Percentiles rank a stretch among this genome's conserved stretches.
These are phyloP conservation scores for Acanthamoeba lenticulata DNA, from an alignment of 208 protist species.

Conservation along the genomic window DNA sequence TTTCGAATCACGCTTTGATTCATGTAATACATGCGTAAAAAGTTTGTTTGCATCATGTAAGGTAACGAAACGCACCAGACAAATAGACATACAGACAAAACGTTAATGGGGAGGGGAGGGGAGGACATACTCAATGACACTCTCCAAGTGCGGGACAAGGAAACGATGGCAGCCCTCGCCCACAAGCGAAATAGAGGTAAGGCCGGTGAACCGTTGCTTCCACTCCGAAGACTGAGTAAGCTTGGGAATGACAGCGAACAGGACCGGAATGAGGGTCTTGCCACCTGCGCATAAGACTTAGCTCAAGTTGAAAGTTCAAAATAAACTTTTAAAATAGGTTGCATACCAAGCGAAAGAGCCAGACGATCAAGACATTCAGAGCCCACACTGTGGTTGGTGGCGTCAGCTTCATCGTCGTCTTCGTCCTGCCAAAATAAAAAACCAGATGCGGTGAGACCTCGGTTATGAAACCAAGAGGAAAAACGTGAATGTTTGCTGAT, in stretches of 20 bases:
- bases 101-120: background rate
- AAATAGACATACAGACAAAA: background rate
- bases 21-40: conserved; percentile 37
- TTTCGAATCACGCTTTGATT: background rate
- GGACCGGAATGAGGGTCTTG: conserved; percentile 82
- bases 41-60: background rate
- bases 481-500: background rate
- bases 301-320: background rate
- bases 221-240: conserved; percentile 79
- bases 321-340: background rate
- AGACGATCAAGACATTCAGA: conserved; percentile 86
- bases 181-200: conserved; percentile 86
- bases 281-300: no score
- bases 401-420: conserved; percentile 76
- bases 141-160: conserved; percentile 78
- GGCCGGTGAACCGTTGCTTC: conserved; percentile 85
- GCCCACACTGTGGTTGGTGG: conserved; percentile 79
- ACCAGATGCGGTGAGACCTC: background rate
- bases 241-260: conserved; percentile 75
- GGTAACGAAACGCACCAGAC: background rate
- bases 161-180: conserved; percentile 86
- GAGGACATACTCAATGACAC: conserved; percentile 80
- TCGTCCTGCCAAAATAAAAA: conserved; percentile 35
- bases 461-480: background rate
- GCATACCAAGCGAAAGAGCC: conserved; percentile 74